Conservation (phyloP, 2,329 filamentous ascomycete species). For the Mycogone perniciosa region DNA sequence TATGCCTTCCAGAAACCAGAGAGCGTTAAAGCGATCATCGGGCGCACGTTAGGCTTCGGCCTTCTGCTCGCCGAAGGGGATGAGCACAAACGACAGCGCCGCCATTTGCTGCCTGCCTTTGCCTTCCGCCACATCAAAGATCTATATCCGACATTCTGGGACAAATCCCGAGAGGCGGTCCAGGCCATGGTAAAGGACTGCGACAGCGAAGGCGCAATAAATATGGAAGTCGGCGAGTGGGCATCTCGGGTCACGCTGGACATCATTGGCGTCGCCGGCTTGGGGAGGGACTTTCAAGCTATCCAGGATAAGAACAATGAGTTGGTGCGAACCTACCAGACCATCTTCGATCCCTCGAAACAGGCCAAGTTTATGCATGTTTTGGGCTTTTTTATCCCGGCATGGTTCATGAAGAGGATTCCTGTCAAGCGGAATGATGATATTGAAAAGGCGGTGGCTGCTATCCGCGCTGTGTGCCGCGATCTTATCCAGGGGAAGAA, state of each 20-base stretch:
- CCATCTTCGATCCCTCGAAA: slow-evolving; percentile 46
- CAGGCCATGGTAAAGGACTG: slow-evolving; percentile 47
- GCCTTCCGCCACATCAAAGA: slow-evolving; percentile 81
- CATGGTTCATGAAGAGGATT: slow-evolving; percentile 53
- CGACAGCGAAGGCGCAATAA: slow-evolving; percentile 27
- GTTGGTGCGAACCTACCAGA: slow-evolving; percentile 52
- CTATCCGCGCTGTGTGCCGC: slow-evolving; percentile 60
- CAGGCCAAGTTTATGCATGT: slow-evolving; percentile 51
- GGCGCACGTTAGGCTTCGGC: slow-evolving; percentile 61
- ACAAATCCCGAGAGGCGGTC: slow-evolving; percentile 63
- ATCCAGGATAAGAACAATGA: slow-evolving; percentile 54
- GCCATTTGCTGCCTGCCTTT: slow-evolving; percentile 75
- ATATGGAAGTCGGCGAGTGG: slow-evolving; percentile 57
- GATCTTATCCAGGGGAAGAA: slow-evolving; percentile 68
- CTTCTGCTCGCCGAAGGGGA: slow-evolving; percentile 83
- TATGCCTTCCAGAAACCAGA: slow-evolving; percentile 65
- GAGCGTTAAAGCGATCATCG: slow-evolving; percentile 48
- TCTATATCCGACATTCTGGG: slow-evolving; percentile 79
- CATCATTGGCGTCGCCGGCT: slow-evolving; percentile 66
- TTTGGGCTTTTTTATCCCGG: slow-evolving; percentile 55
- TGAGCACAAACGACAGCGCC: slow-evolving; percentile 76
- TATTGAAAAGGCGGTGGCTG: slow-evolving; percentile 46
- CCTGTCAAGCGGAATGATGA: slow-evolving; percentile 68
- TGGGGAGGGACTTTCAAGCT: slow-evolving; percentile 65
- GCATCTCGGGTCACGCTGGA: slow-evolving; percentile 64